Percentiles rank a stretch among this genome's conserved stretches.
Evolutionary conservation across 768 basidiomycete species (phyloP).

Genomic region (Amanita pallidorosea): DNA sequence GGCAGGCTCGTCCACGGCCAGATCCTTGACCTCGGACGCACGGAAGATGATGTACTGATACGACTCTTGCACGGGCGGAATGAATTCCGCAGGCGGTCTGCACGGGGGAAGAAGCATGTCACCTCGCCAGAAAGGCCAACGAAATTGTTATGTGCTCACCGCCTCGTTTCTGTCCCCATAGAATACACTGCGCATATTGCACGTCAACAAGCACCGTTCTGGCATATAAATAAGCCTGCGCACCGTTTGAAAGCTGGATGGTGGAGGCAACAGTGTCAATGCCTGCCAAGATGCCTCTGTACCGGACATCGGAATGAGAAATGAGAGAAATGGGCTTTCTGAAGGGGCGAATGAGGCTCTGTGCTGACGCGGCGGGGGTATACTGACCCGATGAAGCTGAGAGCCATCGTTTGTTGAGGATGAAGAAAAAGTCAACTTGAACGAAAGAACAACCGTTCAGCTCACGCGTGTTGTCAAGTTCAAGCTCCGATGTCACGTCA

Average conservation of each 20-base stretch:
- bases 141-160: constrained; percentile 32
- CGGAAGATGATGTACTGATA: constrained; percentile 90
- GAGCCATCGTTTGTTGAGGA: constrained; percentile 36
- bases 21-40: constrained; percentile 81
- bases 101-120: neutral
- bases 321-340: constrained; percentile 86
- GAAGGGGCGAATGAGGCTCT: constrained; percentile 1
- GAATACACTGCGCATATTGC: constrained; percentile 47
- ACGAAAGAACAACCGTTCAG: neutral
- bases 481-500: neutral
- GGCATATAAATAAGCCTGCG: constrained; percentile 5
- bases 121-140: constrained; percentile 14
- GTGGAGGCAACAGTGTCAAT: constrained; percentile 82
- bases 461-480: neutral
- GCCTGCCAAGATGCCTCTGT: constrained; percentile 78
- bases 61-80: constrained; percentile 73
- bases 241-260: constrained; percentile 82
- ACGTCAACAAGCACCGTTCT: neutral
- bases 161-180: constrained; percentile 80
- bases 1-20: constrained; percentile 69
- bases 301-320: constrained; percentile 86
- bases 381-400: constrained; percentile 65
- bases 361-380: neutral
- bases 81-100: constrained; percentile 68
- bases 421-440: neutral